These are phyloP conservation scores for Apiospora aurea DNA, from an alignment of 2,329 filamentous ascomycete species.

Conservation along the genomic window DNA sequence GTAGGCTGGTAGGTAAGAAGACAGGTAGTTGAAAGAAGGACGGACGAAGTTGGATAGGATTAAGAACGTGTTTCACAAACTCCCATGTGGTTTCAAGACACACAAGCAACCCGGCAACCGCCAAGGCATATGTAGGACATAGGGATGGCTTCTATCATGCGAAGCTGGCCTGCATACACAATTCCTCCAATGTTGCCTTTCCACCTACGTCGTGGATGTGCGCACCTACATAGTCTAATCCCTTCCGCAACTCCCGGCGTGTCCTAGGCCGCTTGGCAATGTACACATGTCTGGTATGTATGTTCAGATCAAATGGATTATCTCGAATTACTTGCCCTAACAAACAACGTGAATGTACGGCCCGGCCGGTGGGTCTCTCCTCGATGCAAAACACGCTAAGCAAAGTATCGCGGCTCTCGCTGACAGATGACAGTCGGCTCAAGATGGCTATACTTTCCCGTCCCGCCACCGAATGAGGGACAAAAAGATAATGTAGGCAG, in stretches of 20 bases:
- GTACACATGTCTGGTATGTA: too few species aligned
- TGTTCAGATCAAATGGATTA: neutral
- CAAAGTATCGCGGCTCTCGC: neutral
- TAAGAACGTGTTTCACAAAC: conserved; percentile 6
- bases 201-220: neutral
- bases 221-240: neutral
- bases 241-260: neutral
- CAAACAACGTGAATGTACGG: conserved; percentile 14
- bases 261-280: neutral
- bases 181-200: neutral
- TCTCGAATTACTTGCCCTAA: neutral
- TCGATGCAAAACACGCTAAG: conserved; percentile 7
- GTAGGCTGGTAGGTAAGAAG: too few species aligned
- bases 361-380: neutral
- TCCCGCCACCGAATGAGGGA: neutral
- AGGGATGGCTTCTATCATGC: neutral
- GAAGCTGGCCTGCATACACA: neutral
- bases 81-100: conserved; percentile 17
- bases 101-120: conserved; percentile 8
- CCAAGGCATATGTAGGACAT: neutral
- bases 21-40: neutral
- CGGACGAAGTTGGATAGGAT: neutral
- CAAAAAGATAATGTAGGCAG: neutral
- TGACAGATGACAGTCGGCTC: conserved; percentile 15
- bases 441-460: neutral